phyloP scores from a whole-genome alignment of 2,329 filamentous ascomycete genomes.

The Fusarium miscanthi region DNA sequence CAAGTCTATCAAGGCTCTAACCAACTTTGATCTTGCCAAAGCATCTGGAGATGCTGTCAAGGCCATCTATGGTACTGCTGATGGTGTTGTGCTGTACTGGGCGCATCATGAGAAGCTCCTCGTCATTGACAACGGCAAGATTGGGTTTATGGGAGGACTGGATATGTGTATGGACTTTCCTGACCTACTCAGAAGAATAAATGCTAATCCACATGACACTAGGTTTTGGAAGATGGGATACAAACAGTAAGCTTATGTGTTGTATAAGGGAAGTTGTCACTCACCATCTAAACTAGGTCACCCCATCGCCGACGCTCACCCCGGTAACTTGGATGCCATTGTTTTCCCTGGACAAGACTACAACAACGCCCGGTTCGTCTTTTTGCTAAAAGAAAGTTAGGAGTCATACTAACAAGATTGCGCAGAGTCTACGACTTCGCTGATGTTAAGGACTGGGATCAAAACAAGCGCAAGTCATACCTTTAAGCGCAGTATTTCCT shows the following conservation, averaged over 20 bases:
- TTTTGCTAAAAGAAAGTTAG: fast-evolving
- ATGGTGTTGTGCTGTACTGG: slow-evolving; percentile 89
- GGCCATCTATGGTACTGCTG: slow-evolving; percentile 82
- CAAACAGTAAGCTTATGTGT: slow-evolving; percentile 66
- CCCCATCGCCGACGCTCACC: slow-evolving; percentile 85
- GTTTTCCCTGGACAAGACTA: slow-evolving; percentile 92
- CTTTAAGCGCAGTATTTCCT: fast-evolving
- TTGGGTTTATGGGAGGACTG: slow-evolving; percentile 91
- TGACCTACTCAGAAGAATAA: fast-evolving
- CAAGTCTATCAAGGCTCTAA: slow-evolving; percentile 64
- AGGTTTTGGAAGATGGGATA: slow-evolving; percentile 89
- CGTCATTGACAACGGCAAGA: slow-evolving; percentile 75
- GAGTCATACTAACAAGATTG: neutral
- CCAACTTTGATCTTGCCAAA: slow-evolving; percentile 67
- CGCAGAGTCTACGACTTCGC: slow-evolving; percentile 79
- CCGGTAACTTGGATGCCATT: slow-evolving; percentile 77
- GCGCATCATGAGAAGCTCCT: slow-evolving; percentile 94
- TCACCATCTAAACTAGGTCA: slow-evolving; percentile 60
- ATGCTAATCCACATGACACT: slow-evolving; percentile 35
- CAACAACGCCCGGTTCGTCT: slow-evolving; percentile 75
- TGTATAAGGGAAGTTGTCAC: neutral
- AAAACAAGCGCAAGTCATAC: slow-evolving; percentile 73
- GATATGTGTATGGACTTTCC: slow-evolving; percentile 71
- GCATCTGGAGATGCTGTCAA: slow-evolving; percentile 79
- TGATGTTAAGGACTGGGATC: slow-evolving; percentile 80